phyloP scores from a whole-genome alignment of 352 stramenopile species.

The Globisporangium nunn region DNA sequence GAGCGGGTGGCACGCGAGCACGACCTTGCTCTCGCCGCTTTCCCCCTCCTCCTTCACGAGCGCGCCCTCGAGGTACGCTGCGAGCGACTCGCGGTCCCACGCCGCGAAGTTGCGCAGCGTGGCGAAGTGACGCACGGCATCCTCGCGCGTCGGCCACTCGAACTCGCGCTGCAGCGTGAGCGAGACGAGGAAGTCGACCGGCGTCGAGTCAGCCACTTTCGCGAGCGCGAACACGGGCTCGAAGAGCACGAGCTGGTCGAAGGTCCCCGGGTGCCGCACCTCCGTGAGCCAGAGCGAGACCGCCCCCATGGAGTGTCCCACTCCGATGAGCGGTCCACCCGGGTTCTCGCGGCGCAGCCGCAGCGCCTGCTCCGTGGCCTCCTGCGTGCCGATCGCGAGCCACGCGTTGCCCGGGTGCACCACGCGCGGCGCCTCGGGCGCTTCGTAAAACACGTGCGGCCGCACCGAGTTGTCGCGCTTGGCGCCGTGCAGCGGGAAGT shows the following conservation, averaged over 20 bases:
- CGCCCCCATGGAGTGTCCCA: constrained; percentile 43
- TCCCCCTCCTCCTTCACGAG: constrained; percentile 20
- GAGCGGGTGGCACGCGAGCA: constrained; percentile 28
- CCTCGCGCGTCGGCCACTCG: constrained; percentile 22
- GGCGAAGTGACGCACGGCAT: constrained; percentile 18
- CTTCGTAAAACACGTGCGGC: constrained; percentile 9
- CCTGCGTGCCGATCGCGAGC: constrained; percentile 8
- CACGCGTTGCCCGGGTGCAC: constrained; percentile 32
- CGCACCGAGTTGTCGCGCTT: constrained; percentile 27
- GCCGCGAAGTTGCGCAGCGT: constrained; percentile 24
- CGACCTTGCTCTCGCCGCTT: constrained; percentile 9
- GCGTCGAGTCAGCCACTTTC: constrained; percentile 1
- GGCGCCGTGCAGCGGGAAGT: constrained; percentile 34
- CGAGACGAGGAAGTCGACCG: constrained; percentile 25
- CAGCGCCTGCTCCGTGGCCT: constrained; percentile 7
- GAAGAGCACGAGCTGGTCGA: constrained; percentile 36
- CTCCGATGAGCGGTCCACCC: constrained; percentile 32
- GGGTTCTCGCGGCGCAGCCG: constrained; percentile 4
- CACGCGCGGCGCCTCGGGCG: constrained; percentile 16
- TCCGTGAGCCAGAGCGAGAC: constrained; percentile 30
- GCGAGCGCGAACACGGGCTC: constrained; percentile 28
- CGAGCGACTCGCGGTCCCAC: constrained; percentile 32
- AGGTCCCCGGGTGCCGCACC: constrained; percentile 24
- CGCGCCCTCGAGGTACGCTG: constrained; percentile 22
- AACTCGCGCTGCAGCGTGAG: constrained; percentile 23